Evolutionary conservation across 139 green algal species (phyloP).

Genomic region (Dunaliella primolecta): DNA sequence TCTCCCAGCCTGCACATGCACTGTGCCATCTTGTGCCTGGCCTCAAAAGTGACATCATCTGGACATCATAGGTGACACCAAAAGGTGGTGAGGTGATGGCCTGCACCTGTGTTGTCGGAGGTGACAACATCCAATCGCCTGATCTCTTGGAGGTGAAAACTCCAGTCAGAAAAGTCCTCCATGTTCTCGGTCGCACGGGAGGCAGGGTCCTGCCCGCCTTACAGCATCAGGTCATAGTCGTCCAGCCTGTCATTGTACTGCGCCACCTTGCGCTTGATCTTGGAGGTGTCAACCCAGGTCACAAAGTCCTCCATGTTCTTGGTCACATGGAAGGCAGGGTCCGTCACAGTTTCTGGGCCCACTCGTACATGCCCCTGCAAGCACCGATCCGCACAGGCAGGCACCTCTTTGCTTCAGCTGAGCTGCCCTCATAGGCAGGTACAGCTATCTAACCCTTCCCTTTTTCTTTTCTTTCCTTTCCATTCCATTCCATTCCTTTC

Average conservation of each 20-base stretch:
- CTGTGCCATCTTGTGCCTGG: background rate
- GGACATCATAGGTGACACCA: background rate
- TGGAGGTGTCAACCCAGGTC: slow-evolving; percentile 94
- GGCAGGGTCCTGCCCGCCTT: background rate
- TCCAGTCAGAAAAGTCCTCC: no score
- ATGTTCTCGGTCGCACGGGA: background rate
- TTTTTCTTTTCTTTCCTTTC: no score
- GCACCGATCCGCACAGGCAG: background rate
- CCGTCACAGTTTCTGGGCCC: slow-evolving; percentile 86
- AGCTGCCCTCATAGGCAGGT: no score
- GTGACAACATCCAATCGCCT: no score
- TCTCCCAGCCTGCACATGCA: background rate
- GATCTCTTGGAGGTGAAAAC: no score
- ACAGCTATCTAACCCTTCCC: no score
- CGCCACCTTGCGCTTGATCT: slow-evolving; percentile 94
- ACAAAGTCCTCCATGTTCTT: slow-evolving; percentile 95
- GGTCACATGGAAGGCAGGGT: slow-evolving; percentile 91
- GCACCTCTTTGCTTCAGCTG: background rate
- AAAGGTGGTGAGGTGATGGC: no score
- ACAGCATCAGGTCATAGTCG: slow-evolving; percentile 84
- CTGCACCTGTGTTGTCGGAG: no score
- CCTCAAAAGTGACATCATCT: background rate
- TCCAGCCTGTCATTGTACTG: slow-evolving; percentile 92
- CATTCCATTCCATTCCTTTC: no score
- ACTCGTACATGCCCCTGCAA: slow-evolving; percentile 89